Evolutionary conservation across 768 basidiomycete genomes (phyloP).

Genomic region (Clavulina sp.): DNA sequence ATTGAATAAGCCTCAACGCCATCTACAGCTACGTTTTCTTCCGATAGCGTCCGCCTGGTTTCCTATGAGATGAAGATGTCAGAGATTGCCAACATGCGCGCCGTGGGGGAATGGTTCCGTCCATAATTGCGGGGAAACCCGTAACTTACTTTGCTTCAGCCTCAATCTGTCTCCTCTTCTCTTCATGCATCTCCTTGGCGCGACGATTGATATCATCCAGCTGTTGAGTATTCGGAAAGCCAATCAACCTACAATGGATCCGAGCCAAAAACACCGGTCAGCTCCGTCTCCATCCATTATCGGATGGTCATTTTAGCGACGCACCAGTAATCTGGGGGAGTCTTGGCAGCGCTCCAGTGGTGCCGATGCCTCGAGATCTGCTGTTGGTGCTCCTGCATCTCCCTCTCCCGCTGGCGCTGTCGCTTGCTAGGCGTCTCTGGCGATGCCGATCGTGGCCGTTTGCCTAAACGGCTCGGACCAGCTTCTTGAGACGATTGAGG

Average conservation of each 20-base stretch:
- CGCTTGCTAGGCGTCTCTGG: too few species aligned
- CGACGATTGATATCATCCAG: constrained; percentile 53
- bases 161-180: constrained; percentile 42
- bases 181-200: constrained; percentile 54
- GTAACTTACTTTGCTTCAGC: constrained; percentile 35
- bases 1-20: neutral
- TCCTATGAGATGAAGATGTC: too few species aligned
- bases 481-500: constrained; percentile 12
- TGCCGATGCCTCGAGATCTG: constrained; percentile 55
- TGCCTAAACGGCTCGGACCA: constrained; percentile 5
- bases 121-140: neutral
- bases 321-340: constrained; percentile 68
- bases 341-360: constrained; percentile 49
- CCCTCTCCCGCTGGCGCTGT: constrained; percentile 1
- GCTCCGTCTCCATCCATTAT: neutral
- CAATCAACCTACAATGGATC: constrained; percentile 36
- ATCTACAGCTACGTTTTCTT: neutral
- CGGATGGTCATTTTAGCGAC: neutral
- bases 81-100: too few species aligned
- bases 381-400: constrained; percentile 38
- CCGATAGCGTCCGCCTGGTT: neutral
- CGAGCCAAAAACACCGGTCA: neutral
- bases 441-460: constrained; percentile 18
- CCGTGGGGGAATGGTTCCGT: neutral
- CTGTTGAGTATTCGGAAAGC: constrained; percentile 77